A percentile compares a stretch with the other conserved stretches of the same genome.
Conservation (phyloP, 2,329 filamentous ascomycete genomes). For the Penicillium oxalicum region DNA sequence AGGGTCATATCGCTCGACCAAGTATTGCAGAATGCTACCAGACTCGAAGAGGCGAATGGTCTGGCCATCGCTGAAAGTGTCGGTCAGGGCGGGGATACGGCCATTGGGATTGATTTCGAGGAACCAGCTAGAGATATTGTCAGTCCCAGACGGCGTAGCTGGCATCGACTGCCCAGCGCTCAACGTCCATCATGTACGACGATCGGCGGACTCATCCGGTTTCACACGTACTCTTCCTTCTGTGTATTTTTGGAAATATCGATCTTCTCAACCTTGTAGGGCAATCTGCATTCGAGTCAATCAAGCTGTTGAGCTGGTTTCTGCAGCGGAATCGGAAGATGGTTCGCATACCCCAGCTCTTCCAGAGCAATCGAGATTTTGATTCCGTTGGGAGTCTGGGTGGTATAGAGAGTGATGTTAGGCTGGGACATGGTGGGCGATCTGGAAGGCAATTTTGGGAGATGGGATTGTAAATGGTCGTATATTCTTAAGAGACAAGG, state of each 20-base stretch:
- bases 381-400: constrained; percentile 80
- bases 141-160: neutral
- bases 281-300: constrained; percentile 42
- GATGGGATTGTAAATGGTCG: too few relatives aligned
- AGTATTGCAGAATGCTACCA: constrained; percentile 77
- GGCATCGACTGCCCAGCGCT: too few relatives aligned
- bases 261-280: constrained; percentile 70
- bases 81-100: constrained; percentile 80
- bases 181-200: too few relatives aligned
- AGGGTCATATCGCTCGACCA: constrained; percentile 73
- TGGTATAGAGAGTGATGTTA: constrained; percentile 75
- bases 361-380: constrained; percentile 83
- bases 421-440: constrained; percentile 34
- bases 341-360: constrained; percentile 58
- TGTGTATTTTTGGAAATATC: constrained; percentile 70
- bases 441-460: neutral
- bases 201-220: neutral
- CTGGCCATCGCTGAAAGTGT: constrained; percentile 68
- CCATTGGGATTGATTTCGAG: constrained; percentile 89
- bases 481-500: too few relatives aligned
- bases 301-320: neutral
- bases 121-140: constrained; percentile 57
- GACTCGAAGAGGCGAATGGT: constrained; percentile 74
- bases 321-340: neutral
- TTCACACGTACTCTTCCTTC: constrained; percentile 53